Evolutionary conservation across 495 filamentous ascomycete species (phyloP), one percentile per base, ranked within the genome.

Genomic region (Podospora pseudopauciseta): DNA sequence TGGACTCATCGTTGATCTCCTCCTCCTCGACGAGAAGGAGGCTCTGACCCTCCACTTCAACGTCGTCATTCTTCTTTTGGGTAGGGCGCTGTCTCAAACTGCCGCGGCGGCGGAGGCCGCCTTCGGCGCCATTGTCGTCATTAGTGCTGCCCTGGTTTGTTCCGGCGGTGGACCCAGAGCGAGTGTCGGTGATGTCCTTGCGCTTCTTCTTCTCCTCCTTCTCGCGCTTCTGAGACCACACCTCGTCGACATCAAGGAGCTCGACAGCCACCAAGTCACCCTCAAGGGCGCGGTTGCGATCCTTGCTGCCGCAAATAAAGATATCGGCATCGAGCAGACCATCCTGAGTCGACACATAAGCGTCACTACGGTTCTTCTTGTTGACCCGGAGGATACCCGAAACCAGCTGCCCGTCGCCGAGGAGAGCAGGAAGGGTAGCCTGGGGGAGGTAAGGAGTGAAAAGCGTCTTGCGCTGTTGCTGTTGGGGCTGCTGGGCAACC

Each of bases 141-240:
- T 89, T 88, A 53, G 83, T 89, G 49, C 84, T 82, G 68, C 88
- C 83, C 76, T 92, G 87, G 76, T 88, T 84, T 75, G 88, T 88
- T 56, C 91, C 88, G 72, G 88, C 90, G 34, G 83, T 90, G 67
- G 89, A 89, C 57, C 88, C 86, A 44, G 88, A 88, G 65, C 95
- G 88, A 60, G 92, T 92, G 74, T 97, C 95, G 26, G 93, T 96
- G 67, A 96, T 95, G 74, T 99, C 95, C 84, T 99, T 99, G 77
- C 95, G 91, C 83, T 98, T 98, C 88, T 99, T 99, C 84, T 99
- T 99, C 74, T 99, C 95, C 78, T 99, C 95, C 76, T 99, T 99
- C 77, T 99, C 95, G 26, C 92, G 91, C 83, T 99, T 99, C 81
- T 99, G 95, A 18, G 90, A 87, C 95, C 95, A 99, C 11, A 99